Percentiles rank a stretch among this genome's conserved stretches.
phyloP scores from a whole-genome alignment of 192 early-diverging fungal genomes.

The Coemansia sp. region DNA sequence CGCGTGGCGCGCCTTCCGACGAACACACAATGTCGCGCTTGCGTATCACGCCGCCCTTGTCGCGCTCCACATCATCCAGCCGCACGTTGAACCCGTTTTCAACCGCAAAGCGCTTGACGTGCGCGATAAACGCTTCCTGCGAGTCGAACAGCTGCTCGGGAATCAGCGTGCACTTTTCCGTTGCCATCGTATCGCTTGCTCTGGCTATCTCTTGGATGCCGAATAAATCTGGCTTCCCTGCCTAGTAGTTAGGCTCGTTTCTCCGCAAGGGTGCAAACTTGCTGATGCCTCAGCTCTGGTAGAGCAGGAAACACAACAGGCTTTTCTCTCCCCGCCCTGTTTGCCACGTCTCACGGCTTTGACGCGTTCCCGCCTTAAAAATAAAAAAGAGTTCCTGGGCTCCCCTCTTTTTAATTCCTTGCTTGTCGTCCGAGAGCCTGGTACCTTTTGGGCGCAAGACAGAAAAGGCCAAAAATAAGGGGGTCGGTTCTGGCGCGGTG shows the following conservation, averaged over 20 bases:
- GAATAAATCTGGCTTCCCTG: too few species aligned
- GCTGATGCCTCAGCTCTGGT: too few species aligned
- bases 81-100: constrained; percentile 58
- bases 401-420: not conserved
- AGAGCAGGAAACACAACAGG: too few species aligned
- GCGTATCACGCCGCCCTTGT: constrained; percentile 54
- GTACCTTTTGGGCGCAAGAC: not conserved
- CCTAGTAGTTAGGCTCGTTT: too few species aligned
- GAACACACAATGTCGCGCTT: constrained; percentile 59
- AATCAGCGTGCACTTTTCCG: constrained; percentile 54
- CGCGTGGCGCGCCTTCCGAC: constrained; percentile 51
- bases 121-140: constrained; percentile 51
- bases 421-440: not conserved
- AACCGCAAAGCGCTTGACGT: constrained; percentile 49
- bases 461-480: not conserved
- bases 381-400: not conserved
- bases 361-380: not conserved
- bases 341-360: not conserved
- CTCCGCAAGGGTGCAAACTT: too few species aligned
- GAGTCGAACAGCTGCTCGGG: constrained; percentile 55
- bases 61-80: constrained; percentile 55
- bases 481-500: constrained; percentile 1
- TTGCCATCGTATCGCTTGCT: constrained; percentile 17
- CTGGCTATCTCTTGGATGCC: too few species aligned
- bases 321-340: not conserved